Evolutionary conservation across 1,284 basidiomycete genomes (phyloP).

Genomic region (Salmacisia buchloeana): DNA sequence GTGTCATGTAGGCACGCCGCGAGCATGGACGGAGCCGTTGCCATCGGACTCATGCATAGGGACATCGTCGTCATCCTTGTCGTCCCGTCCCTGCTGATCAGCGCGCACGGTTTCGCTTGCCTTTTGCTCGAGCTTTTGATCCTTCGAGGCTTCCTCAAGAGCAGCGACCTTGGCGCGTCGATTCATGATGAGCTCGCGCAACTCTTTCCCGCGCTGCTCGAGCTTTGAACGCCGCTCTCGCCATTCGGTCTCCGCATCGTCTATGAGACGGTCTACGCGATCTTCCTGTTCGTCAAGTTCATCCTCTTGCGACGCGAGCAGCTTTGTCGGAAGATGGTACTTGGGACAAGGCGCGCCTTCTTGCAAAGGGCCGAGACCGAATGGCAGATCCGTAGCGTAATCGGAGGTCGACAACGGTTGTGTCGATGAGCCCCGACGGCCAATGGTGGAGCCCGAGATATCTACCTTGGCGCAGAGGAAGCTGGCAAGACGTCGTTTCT

Average conservation of each 20-base stretch:
- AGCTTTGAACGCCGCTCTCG: conserved; percentile 9
- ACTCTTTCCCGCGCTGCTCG: neutral
- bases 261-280: conserved; percentile 13
- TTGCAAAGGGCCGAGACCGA: neutral
- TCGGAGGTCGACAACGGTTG: neutral
- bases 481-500: conserved; percentile 21
- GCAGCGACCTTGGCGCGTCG: neutral
- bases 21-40: no score
- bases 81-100: no score
- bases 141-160: no score
- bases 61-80: no score
- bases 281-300: conserved; percentile 22
- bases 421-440: neutral
- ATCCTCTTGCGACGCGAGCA: conserved; percentile 18
- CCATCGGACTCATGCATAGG: no score
- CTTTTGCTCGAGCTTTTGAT: no score
- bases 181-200: neutral
- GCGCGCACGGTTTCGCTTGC: no score
- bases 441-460: neutral
- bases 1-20: no score
- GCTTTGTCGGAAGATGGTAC: conserved; percentile 20
- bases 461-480: conserved; percentile 10
- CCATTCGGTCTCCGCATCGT: conserved; percentile 20
- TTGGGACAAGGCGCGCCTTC: conserved; percentile 10
- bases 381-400: neutral